A percentile compares a stretch with the other conserved stretches of the same genome.
Conservation (phyloP, 2,329 filamentous ascomycete genomes). For the Xylariaceae sp. region DNA sequence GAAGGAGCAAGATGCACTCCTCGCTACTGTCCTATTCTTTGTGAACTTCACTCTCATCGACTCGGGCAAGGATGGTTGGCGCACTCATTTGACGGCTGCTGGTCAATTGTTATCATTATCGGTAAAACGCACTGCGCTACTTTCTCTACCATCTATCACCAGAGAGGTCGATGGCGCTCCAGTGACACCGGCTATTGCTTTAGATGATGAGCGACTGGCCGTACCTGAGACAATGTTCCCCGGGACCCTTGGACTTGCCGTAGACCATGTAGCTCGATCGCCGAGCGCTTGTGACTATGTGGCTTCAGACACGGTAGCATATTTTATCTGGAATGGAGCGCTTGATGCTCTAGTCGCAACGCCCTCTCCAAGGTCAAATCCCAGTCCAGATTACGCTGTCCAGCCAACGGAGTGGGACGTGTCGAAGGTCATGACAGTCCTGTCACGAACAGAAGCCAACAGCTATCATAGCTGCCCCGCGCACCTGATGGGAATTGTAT, state of each 20-base stretch:
- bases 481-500: slow-evolving; percentile 42
- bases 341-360: slow-evolving; percentile 34
- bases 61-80: slow-evolving; percentile 42
- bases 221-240: background rate
- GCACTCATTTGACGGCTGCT: slow-evolving; percentile 43
- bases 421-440: slow-evolving; percentile 20
- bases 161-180: background rate
- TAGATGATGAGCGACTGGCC: background rate
- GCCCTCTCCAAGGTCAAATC: slow-evolving; percentile 21
- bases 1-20: slow-evolving; percentile 42
- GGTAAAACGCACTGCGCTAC: slow-evolving; percentile 3
- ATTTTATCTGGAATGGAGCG: slow-evolving; percentile 30
- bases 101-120: slow-evolving; percentile 35
- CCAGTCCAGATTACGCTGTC: slow-evolving; percentile 22
- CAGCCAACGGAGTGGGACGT: slow-evolving; percentile 30
- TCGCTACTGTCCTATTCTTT: slow-evolving; percentile 48
- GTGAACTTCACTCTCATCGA: slow-evolving; percentile 51
- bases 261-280: background rate
- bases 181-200: background rate
- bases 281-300: slow-evolving; percentile 38
- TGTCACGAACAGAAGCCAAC: slow-evolving; percentile 27
- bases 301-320: slow-evolving; percentile 41
- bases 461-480: slow-evolving; percentile 30
- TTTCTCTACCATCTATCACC: background rate
- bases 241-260: background rate